Evolutionary conservation across 768 basidiomycete species (phyloP).

Genomic region (Boletellus ananas): DNA sequence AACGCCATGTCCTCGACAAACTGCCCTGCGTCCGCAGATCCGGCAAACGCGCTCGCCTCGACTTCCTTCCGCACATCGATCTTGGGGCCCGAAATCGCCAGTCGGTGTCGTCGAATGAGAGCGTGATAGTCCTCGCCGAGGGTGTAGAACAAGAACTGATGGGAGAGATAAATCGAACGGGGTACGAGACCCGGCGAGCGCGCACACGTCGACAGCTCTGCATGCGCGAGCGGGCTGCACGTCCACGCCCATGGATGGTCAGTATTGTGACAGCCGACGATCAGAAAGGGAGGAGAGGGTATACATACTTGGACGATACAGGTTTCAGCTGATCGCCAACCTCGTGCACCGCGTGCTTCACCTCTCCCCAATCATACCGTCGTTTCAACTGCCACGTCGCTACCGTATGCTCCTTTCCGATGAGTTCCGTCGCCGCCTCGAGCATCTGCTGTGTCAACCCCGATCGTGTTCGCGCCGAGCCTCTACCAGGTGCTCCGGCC

Average conservation of each 20-base stretch:
- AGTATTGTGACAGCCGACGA: not conserved
- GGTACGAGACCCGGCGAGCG: conserved; percentile 58
- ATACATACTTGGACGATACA: conserved; percentile 16
- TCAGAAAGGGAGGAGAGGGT: not conserved
- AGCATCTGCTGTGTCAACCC: conserved; percentile 35
- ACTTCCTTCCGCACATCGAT: conserved; percentile 74
- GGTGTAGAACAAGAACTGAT: conserved; percentile 79
- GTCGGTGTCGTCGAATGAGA: conserved; percentile 59
- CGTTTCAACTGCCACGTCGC: conserved; percentile 66
- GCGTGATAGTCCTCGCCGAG: conserved; percentile 78
- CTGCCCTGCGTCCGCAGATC: conserved; percentile 16
- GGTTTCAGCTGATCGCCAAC: conserved; percentile 4
- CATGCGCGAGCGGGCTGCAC: conserved; percentile 65
- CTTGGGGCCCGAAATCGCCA: conserved; percentile 53
- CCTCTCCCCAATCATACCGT: conserved; percentile 49
- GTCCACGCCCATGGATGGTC: not conserved
- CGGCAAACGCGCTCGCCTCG: conserved; percentile 53
- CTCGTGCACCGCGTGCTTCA: conserved; percentile 33
- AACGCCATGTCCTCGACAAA: conserved; percentile 22
- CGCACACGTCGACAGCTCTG: conserved; percentile 77
- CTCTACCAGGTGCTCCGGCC: conserved; percentile 18
- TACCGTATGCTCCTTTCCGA: conserved; percentile 40
- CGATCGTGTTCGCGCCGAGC: conserved; percentile 28
- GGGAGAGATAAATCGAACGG: conserved; percentile 74
- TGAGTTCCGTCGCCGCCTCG: conserved; percentile 34